These are phyloP conservation scores for Hypoxylon subgilvum DNA, from an alignment of 495 filamentous ascomycete species.

Conservation along the genomic window DNA sequence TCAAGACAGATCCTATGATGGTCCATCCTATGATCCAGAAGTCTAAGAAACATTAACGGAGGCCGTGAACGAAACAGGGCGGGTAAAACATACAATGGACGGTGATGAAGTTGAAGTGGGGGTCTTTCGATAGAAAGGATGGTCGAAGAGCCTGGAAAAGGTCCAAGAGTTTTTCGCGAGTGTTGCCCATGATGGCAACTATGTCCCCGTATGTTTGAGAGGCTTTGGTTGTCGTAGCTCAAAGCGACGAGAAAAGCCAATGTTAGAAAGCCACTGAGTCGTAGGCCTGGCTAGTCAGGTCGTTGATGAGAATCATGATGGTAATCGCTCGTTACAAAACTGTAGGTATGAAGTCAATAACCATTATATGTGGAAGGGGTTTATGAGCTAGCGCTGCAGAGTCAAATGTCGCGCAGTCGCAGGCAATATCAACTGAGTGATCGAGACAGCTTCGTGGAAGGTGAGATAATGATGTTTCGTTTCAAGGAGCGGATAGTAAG, in stretches of 20 bases:
- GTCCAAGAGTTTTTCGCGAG: constrained; percentile 37
- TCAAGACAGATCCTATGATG: constrained; percentile 74
- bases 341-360: constrained; percentile 24
- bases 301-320: constrained; percentile 39
- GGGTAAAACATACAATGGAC: constrained; percentile 70
- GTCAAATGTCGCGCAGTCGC: constrained; percentile 8
- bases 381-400: background rate
- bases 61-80: background rate
- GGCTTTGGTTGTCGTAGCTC: background rate
- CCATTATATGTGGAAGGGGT: constrained; percentile 11
- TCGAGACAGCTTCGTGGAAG: constrained; percentile 13
- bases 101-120: constrained; percentile 83
- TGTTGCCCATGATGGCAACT: constrained; percentile 23
- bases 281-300: constrained; percentile 39
- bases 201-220: constrained; percentile 2
- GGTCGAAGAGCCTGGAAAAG: constrained; percentile 57
- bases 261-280: constrained; percentile 34
- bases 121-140: constrained; percentile 56
- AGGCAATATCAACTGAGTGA: constrained; percentile 6
- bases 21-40: constrained; percentile 74
- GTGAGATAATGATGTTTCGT: constrained; percentile 18
- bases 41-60: constrained; percentile 54
- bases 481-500: constrained; percentile 4
- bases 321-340: constrained; percentile 24
- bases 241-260: constrained; percentile 15